Base-by-base conservation (phyloP, 2,329 filamentous ascomycete genomes). In the Teratosphaeria zuluensis region DNA sequence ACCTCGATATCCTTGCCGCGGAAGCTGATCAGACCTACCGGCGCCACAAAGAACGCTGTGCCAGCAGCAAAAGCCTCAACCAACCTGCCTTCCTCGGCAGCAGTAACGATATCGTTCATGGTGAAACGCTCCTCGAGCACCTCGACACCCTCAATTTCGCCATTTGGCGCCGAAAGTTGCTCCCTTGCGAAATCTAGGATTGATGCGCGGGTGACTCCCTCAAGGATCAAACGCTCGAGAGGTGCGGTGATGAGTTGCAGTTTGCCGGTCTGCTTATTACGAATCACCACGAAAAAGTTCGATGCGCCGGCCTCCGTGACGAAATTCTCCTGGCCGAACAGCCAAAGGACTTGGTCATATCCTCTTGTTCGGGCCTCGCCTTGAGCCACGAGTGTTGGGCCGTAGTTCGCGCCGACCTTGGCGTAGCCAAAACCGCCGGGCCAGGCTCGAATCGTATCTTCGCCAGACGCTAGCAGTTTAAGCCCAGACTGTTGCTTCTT, bases 391-490 rank as follows among this genome's bases (percentile, higher is more conserved):
- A 96, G 80, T 21, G 84, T 86, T 19, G 92, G 92, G 0, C 92
- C 92, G 73, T 96, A 96, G 79, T 96, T 96, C 61, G 92, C 92
- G 57, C 92, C 92, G 35, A 96, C 83, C 76, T 96, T 96, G 61
- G 91, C 90, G 70, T 88, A 92, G 0, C 92, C 92, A 72, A 95
- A 95, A 9, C 92, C 92, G 61, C 92, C 92, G 21, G 90, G 90
- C 92, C 92, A 96, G 12, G 92, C 91, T 64, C 92, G 87, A 59
- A 95, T 85, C 78, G 87, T 89, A 73, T 95, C 89, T 64, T 92
- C 85, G 58, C 84, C 82, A 53, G 84, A 89, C 0, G 91, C 92
- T 70, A 92, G 83, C 53, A 95, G 82, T 67, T 83, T 86, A 79
- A 95, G 59, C 2, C 72, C 81, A 19, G 54, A 38, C 4, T 53